Conservation (phyloP, 371 early-diverging fungal genomes). For the Syncephalastrum contaminatum region DNA sequence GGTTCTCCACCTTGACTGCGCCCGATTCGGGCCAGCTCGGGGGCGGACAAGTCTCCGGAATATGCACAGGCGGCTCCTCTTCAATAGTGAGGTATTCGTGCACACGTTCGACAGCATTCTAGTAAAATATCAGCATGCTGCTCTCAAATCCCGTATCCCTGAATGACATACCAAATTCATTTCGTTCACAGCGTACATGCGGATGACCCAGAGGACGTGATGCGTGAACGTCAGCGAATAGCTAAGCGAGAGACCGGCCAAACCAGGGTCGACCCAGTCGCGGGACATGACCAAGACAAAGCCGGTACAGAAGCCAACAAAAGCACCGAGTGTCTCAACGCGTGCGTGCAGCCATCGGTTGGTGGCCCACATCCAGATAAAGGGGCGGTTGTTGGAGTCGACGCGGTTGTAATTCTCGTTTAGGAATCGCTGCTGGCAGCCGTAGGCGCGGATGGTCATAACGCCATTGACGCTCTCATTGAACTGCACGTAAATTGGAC, state of each 20-base stretch:
- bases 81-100: conserved; percentile 71
- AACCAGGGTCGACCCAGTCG: conserved; percentile 63
- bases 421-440: conserved; percentile 60
- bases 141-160: no score
- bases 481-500: conserved; percentile 80
- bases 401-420: conserved; percentile 55
- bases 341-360: conserved; percentile 92
- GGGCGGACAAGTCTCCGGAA: conserved; percentile 47
- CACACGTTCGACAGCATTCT: conserved; percentile 70
- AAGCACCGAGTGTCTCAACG: conserved; percentile 68
- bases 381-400: conserved; percentile 77
- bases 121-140: conserved; percentile 22
- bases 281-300: conserved; percentile 51
- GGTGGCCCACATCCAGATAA: conserved; percentile 79
- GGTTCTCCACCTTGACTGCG: conserved; percentile 58
- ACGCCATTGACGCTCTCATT: conserved; percentile 77
- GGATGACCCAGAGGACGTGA: conserved; percentile 77
- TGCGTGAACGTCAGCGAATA: conserved; percentile 70
- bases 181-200: conserved; percentile 78
- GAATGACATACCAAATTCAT: conserved; percentile 62
- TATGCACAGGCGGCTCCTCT: conserved; percentile 64
- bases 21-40: conserved; percentile 76
- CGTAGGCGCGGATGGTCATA: conserved; percentile 78
- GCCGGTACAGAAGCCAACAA: conserved; percentile 73
- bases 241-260: conserved; percentile 79